A percentile compares a stretch with the other conserved stretches of the same genome.
These are phyloP conservation scores for Calendula officinalis DNA, from an alignment of 129 eudicot genomes.

Conservation along the genomic window DNA sequence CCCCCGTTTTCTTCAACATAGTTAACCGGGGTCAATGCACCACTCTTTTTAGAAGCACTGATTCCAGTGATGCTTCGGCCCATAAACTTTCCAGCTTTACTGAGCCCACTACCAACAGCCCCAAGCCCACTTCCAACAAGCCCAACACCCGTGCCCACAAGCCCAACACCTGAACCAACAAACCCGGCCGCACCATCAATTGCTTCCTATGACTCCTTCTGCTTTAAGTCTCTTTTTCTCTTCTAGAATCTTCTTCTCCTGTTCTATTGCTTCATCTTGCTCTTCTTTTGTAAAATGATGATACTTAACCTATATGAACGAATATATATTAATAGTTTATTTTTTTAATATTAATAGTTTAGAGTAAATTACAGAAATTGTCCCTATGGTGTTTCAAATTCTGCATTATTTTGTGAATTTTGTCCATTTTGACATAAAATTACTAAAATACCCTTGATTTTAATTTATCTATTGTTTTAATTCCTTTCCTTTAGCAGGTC, in stretches of 20 bases:
- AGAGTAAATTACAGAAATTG: too few relatives aligned
- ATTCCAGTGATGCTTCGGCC: constrained; percentile 83
- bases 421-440: too few relatives aligned
- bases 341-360: too few relatives aligned
- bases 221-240: constrained; percentile 85
- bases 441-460: too few relatives aligned
- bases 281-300: constrained; percentile 85
- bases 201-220: constrained; percentile 86
- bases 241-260: constrained; percentile 76
- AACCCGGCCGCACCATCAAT: constrained; percentile 61
- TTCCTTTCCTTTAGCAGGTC: too few relatives aligned
- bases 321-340: too few relatives aligned
- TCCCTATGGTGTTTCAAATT: too few relatives aligned
- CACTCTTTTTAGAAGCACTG: constrained; percentile 46
- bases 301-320: constrained; percentile 55
- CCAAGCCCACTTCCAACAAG: constrained; percentile 69
- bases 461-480: too few relatives aligned
- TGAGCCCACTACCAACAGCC: constrained; percentile 72
- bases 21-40: constrained; percentile 64
- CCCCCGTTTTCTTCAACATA: constrained; percentile 53
- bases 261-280: constrained; percentile 86
- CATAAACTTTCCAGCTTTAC: constrained; percentile 95
- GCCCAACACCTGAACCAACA: constrained; percentile 64
- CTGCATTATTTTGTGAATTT: too few relatives aligned
- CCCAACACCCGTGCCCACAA: constrained; percentile 44